Percentiles rank a stretch among this genome's conserved stretches.
phyloP scores from a whole-genome alignment of 1,284 basidiomycete species.

The Puccinia hordei region DNA sequence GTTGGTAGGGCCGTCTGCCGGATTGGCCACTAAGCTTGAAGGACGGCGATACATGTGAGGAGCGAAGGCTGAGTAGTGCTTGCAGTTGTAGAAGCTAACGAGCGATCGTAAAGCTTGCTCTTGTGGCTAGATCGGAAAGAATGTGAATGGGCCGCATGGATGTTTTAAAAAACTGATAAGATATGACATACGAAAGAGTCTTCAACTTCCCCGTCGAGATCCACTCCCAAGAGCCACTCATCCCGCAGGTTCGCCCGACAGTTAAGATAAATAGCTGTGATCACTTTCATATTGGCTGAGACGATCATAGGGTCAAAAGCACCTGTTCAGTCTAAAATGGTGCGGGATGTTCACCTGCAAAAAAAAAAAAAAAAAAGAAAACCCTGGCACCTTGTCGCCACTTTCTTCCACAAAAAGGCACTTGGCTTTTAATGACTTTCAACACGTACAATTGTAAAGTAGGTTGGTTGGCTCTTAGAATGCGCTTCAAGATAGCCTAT shows the following conservation, averaged over 20 bases:
- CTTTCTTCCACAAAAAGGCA: slow-evolving; percentile 95
- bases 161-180: slow-evolving; percentile 1
- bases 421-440: slow-evolving; percentile 98
- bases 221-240: slow-evolving; percentile 93
- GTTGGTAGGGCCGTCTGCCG: slow-evolving; percentile 9
- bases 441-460: slow-evolving; percentile 93
- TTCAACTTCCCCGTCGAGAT: slow-evolving; percentile 84
- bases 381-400: slow-evolving; percentile 89
- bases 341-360: not conserved
- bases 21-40: slow-evolving; percentile 18
- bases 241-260: slow-evolving; percentile 94
- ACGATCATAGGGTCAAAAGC: too few species aligned
- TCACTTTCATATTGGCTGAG: slow-evolving; percentile 88
- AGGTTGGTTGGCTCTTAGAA: slow-evolving; percentile 88
- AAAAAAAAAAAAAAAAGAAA: too few species aligned
- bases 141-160: not conserved
- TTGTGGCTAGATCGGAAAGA: slow-evolving; percentile 67
- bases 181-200: slow-evolving; percentile 59
- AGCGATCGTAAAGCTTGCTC: slow-evolving; percentile 92
- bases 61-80: slow-evolving; percentile 57
- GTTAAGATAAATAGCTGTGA: slow-evolving; percentile 96
- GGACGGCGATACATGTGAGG: slow-evolving; percentile 56
- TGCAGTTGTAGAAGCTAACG: slow-evolving; percentile 75
- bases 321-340: not conserved
- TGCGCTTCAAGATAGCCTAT: slow-evolving; percentile 82